These are phyloP conservation scores for Hansenula lynferdii DNA, from an alignment of 1,139 yeast species.

Conservation along the genomic window DNA sequence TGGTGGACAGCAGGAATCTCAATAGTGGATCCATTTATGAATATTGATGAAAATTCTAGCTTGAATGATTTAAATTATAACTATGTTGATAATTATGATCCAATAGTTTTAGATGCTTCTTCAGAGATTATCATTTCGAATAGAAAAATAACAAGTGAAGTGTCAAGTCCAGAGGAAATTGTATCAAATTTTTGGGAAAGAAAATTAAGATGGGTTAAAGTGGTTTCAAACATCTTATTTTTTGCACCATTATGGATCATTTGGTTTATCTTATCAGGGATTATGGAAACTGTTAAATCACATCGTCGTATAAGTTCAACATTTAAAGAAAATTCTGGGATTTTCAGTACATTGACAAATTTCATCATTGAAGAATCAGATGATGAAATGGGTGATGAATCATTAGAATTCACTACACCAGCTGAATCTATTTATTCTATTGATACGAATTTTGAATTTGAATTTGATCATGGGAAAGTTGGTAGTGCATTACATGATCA, in stretches of 20 bases:
- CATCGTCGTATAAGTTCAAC: conserved; percentile 24
- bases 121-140: conserved; percentile 20
- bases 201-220: conserved; percentile 42
- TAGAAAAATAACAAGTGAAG: conserved; percentile 5
- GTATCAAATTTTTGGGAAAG: conserved; percentile 26
- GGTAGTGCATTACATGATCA: conserved; percentile 25
- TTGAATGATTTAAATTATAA: conserved; percentile 22
- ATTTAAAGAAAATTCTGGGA: conserved; percentile 28
- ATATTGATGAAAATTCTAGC: conserved; percentile 21
- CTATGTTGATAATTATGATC: conserved; percentile 23
- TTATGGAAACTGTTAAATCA: conserved; percentile 32
- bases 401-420: conserved; percentile 5
- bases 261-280: conserved; percentile 41
- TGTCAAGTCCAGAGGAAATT: conserved; percentile 6
- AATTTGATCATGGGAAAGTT: conserved; percentile 12
- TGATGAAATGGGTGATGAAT: conserved; percentile 9
- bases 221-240: conserved; percentile 37
- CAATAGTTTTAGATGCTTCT: conserved; percentile 26
- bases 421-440: conserved; percentile 5
- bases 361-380: conserved; percentile 6
- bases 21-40: conserved; percentile 51
- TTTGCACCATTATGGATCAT: conserved; percentile 51
- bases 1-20: conserved; percentile 81
- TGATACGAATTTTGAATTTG: conserved; percentile 3
- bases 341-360: conserved; percentile 20